phyloP scores from a whole-genome alignment of 1,284 basidiomycete species.

The Butyriboletus appendiculatus region DNA sequence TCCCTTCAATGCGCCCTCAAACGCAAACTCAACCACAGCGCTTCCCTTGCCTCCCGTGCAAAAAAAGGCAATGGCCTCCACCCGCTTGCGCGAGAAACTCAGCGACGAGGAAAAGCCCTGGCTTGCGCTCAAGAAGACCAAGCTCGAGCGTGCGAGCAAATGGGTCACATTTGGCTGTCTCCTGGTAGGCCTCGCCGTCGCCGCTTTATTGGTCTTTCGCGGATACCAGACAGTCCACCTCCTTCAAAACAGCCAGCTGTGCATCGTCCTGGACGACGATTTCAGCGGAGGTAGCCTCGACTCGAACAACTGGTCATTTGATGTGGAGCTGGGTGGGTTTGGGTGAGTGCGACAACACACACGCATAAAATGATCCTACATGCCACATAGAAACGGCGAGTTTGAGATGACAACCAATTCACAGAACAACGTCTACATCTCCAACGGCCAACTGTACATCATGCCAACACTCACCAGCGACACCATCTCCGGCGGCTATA shows the following conservation, averaged over 20 bases:
- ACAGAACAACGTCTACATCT: constrained; percentile 66
- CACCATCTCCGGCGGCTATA: constrained; percentile 47
- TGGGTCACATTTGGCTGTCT: constrained; percentile 46
- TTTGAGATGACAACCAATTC: constrained; percentile 79
- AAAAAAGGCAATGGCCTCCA: constrained; percentile 50
- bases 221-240: constrained; percentile 38
- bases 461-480: constrained; percentile 81
- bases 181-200: constrained; percentile 43
- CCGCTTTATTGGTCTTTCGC: constrained; percentile 38
- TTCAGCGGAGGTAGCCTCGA: constrained; percentile 54
- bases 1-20: constrained; percentile 35
- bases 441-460: constrained; percentile 73
- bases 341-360: constrained; percentile 45
- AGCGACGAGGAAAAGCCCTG: constrained; percentile 54
- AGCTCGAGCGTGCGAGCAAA: constrained; percentile 40
- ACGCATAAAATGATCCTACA: constrained; percentile 1
- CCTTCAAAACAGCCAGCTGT: constrained; percentile 49
- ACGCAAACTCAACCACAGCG: constrained; percentile 38
- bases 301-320: constrained; percentile 59
- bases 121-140: constrained; percentile 38
- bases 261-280: constrained; percentile 69
- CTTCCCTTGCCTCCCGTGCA: constrained; percentile 36
- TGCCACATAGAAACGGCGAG: constrained; percentile 59
- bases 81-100: constrained; percentile 49
- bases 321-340: constrained; percentile 75